phyloP scores from a whole-genome alignment of 2,329 filamentous ascomycete genomes.

The Penicillium aurantiogriseum region DNA sequence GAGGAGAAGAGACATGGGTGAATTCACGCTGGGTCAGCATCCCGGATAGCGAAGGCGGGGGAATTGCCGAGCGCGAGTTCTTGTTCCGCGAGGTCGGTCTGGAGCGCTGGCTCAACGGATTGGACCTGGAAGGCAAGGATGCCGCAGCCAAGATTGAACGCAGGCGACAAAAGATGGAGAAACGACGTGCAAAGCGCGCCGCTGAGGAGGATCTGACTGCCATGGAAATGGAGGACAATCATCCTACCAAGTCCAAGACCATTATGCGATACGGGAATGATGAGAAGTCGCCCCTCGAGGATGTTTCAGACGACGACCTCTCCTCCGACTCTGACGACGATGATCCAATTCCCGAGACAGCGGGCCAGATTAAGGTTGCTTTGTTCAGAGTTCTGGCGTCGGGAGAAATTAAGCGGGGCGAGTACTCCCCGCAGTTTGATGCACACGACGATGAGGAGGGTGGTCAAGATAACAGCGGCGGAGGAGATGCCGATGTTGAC shows the following conservation, averaged over 20 bases:
- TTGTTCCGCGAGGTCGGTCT: slow-evolving; percentile 94
- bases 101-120: slow-evolving; percentile 92
- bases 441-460: slow-evolving; percentile 93
- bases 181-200: slow-evolving; percentile 74
- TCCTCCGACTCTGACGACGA: slow-evolving; percentile 72
- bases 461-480: slow-evolving; percentile 55
- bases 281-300: slow-evolving; percentile 71
- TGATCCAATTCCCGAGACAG: slow-evolving; percentile 82
- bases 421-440: slow-evolving; percentile 97
- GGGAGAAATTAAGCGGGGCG: slow-evolving; percentile 94
- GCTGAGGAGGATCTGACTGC: slow-evolving; percentile 54
- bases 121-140: slow-evolving; percentile 92
- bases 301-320: slow-evolving; percentile 67
- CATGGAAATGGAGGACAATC: slow-evolving; percentile 40
- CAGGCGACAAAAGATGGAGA: slow-evolving; percentile 69
- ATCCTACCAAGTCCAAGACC: slow-evolving; percentile 44
- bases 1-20: slow-evolving; percentile 98
- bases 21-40: slow-evolving; percentile 98
- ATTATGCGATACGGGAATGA: slow-evolving; percentile 81
- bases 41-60: slow-evolving; percentile 84
- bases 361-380: slow-evolving; percentile 96
- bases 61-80: slow-evolving; percentile 93
- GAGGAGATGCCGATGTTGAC: slow-evolving; percentile 79
- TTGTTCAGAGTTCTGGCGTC: slow-evolving; percentile 93
- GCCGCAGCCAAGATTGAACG: slow-evolving; percentile 74